Evolutionary conservation across 225 moss, liverwort and hornwort genomes (phyloP).

Genomic region (Marchantia paleacea): DNA sequence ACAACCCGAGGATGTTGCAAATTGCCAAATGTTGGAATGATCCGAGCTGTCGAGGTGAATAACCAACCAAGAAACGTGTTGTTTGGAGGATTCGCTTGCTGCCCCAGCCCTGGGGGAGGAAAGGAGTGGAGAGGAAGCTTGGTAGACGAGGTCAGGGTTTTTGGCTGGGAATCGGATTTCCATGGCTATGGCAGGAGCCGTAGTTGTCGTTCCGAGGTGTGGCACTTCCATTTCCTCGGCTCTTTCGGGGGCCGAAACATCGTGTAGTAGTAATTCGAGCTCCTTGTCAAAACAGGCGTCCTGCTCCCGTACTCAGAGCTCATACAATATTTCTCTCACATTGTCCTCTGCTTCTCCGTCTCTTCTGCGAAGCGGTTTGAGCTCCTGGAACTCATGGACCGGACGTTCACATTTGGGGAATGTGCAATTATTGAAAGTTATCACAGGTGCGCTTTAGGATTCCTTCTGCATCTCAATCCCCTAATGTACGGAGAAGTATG

Average conservation of each 20-base stretch:
- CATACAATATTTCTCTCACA: background rate
- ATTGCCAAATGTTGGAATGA: background rate
- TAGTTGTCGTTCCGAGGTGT: background rate
- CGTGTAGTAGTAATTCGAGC: conserved; percentile 17
- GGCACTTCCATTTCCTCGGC: background rate
- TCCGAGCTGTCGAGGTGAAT: background rate
- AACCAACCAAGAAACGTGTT: background rate
- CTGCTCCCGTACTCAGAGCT: background rate
- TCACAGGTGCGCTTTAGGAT: background rate
- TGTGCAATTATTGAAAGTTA: conserved; percentile 5
- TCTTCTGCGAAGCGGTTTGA: conserved; percentile 2
- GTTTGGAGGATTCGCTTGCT: conserved; percentile 15
- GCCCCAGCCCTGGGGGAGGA: background rate
- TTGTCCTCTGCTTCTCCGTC: background rate
- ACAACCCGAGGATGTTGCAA: background rate
- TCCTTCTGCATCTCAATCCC: too few relatives aligned
- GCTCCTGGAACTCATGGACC: conserved; percentile 9
- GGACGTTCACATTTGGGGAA: conserved; percentile 18
- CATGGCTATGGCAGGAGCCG: conserved; percentile 22
- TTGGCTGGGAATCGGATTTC: background rate
- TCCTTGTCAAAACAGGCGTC: background rate
- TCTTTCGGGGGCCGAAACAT: background rate
- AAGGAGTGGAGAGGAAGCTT: background rate
- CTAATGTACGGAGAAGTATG: too few relatives aligned
- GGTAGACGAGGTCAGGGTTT: background rate